Evolutionary conservation across 345 rosid species (phyloP), one percentile per base, ranked within the genome.

Genomic region (Melaleuca alternifolia): DNA sequence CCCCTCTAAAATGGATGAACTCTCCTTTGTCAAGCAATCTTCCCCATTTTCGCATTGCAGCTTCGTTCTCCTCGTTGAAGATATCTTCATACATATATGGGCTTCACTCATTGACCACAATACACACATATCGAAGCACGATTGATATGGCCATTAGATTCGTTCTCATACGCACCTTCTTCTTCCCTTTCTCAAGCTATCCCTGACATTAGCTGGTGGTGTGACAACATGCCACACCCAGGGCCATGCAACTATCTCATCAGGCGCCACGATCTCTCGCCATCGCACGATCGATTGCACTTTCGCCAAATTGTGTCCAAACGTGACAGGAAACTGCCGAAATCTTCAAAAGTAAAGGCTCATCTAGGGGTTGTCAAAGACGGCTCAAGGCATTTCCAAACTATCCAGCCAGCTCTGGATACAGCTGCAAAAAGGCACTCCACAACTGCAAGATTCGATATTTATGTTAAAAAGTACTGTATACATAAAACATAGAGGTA

Each of bases 301-400:
- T 91, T 91, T n/a, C 89, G 88, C 16, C 88, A 85, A 50, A 84
- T 88, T 83, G 79, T 91, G 24, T 86, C 84, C 6, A 56, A 85
- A 20, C 89, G 89, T 8, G 92, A 92, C 41, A 61, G 92, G 88
- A 90, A 89, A 85, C 88, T 90, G 46, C 76, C 90, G 85, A 91
- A 86, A 26, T 52, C 93, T 15, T 86, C 88, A 44, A 50, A 87
- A 33, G 23, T 85, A 26, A 56, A 54, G 61, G 92, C 89, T 8
- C 91, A 91, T 54, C 52, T 91, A 14, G 91, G 91, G 84, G 94
- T 91, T 88, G 92, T 92, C 1, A 85, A 83, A 52, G 94, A 92
- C 51, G 92, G 92, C 24, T 89, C 92, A 1, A 92, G 92, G n/a
- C 57, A 89, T 71, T 89, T 53, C 81, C 81, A 20, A 83, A 90